A percentile compares a stretch with the other conserved stretches of the same genome.
phyloP scores from a whole-genome alignment of 306 rosid genomes.

The Corylus americana region DNA sequence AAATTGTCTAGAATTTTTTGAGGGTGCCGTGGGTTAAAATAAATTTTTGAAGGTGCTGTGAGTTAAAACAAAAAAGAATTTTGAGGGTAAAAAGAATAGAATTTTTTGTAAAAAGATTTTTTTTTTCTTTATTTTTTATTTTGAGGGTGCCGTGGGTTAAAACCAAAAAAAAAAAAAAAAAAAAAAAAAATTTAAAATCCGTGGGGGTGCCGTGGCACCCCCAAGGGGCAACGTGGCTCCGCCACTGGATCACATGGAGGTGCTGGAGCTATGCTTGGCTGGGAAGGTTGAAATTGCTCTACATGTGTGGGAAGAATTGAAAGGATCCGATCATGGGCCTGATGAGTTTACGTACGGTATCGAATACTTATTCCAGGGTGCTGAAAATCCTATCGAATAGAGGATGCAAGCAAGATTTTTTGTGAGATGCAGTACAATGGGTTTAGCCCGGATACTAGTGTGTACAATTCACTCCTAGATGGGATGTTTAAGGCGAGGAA shows the following conservation, averaged over 20 bases:
- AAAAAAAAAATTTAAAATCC: too few species aligned
- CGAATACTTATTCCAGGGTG: constrained; percentile 72
- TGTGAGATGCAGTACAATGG: constrained; percentile 69
- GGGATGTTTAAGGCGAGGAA: constrained; percentile 77
- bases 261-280: constrained; percentile 48
- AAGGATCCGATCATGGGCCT: constrained; percentile 68
- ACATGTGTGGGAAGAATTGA: constrained; percentile 69
- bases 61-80: too few species aligned
- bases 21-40: too few species aligned
- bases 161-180: too few species aligned
- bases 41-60: too few species aligned
- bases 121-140: too few species aligned
- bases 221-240: too few species aligned
- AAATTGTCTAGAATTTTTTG: too few species aligned
- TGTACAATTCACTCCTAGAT: constrained; percentile 69
- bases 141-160: too few species aligned
- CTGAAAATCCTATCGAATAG: constrained; percentile 54
- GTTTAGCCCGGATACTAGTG: constrained; percentile 46
- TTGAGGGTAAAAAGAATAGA: too few species aligned
- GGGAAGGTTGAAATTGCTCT: constrained; percentile 78
- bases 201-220: too few species aligned
- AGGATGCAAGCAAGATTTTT: constrained; percentile 59
- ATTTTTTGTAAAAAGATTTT: too few species aligned
- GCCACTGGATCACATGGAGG: constrained; percentile 14
- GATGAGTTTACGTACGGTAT: constrained; percentile 56